Evolutionary conservation across 768 basidiomycete species (phyloP), one percentile per base, ranked within the genome.

Genomic region (Dendrothele bispora): DNA sequence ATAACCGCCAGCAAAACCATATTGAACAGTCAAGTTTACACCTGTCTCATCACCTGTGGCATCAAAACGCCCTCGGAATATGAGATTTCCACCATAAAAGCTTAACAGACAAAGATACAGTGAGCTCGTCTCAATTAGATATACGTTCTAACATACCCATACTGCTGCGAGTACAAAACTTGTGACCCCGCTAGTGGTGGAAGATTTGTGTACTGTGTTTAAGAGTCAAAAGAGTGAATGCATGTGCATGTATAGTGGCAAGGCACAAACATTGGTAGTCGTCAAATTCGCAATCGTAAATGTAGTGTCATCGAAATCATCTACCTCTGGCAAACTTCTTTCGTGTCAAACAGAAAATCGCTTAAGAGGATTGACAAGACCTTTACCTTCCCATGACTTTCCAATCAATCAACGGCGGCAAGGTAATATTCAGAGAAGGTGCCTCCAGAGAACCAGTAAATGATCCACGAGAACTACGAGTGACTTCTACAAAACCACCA

Each of bases 161-260:
- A 78, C 63, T 79, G 75, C 43, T 78, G 75, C 3, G 75, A 75
- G 55, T 78, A 78, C 21, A 79, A 59, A 18, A 79, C 76, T 21
- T 62, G 60, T 27, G 63, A 59, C 14, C 73, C 75, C 1, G 72
- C 65, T 14, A 78, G 53, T 2, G 70, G 69, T 2, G 74, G 75
- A 7, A 78, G 63, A 55, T 78, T 77, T 2, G 76, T 78, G 53
- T 78, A 79, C 77, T 78, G 39, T 8, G n/a, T n/a, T 14, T 14
- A 35, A 39, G 30, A 15, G n/a, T n/a, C n/a, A n/a, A n/a, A n/a
- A n/a, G n/a, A n/a, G n/a, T n/a, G n/a, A n/a, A n/a, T n/a, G 26
- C n/a, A 24, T 17, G 22, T 39, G 18, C 18, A 22, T 30, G 14
- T 35, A 28, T 17, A 10, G 12, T 22, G 21, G 17, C 27, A 27